Evolutionary conservation across 257 asterid species (phyloP).

Genomic region (Catharanthus roseus): DNA sequence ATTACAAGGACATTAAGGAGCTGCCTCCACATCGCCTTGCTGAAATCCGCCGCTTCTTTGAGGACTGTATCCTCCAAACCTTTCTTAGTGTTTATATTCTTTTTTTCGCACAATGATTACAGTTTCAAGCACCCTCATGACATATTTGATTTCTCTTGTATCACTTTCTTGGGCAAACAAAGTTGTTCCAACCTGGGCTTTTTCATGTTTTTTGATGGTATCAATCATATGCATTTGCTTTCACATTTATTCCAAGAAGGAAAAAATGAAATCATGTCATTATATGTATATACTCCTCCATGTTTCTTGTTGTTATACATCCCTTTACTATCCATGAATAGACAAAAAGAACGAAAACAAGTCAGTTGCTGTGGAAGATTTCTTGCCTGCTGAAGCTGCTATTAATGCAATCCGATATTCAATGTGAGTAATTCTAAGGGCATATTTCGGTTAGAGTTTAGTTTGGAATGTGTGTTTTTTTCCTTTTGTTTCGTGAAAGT

Average conservation of each 20-base stretch:
- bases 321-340: constrained; percentile 37
- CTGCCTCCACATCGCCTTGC: constrained; percentile 90
- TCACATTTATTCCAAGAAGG: not conserved
- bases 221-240: not conserved
- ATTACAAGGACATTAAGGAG: constrained; percentile 59
- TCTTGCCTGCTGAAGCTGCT: constrained; percentile 71
- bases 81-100: not conserved
- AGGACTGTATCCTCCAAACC: constrained; percentile 72
- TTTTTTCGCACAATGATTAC: not conserved
- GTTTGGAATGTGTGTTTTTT: no score
- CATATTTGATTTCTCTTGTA: not conserved
- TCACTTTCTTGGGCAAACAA: no score
- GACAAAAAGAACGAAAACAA: constrained; percentile 91
- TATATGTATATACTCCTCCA: not conserved
- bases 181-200: not conserved
- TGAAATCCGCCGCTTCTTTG: constrained; percentile 91
- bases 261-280: not conserved
- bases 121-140: not conserved
- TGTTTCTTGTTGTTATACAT: not conserved
- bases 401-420: constrained; percentile 64
- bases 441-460: no score
- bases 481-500: no score
- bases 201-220: not conserved
- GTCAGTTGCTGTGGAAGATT: constrained; percentile 76
- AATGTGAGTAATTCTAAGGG: constrained; percentile 43